Conservation (phyloP, 805 yeast genomes). For the Myxozyma geophila region DNA sequence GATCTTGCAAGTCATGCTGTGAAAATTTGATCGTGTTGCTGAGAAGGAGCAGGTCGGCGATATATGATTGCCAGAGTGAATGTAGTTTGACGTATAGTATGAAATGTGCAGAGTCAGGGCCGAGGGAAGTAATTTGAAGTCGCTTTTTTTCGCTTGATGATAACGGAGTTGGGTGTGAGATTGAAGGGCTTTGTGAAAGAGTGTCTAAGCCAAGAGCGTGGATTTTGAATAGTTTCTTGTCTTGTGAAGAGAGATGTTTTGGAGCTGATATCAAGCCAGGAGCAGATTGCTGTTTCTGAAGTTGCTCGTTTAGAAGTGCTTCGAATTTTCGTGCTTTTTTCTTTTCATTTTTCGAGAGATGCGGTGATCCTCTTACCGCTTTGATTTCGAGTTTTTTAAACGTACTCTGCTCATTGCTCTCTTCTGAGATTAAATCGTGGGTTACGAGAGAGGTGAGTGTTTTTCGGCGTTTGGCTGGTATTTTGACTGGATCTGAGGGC, state of each 20-base stretch:
- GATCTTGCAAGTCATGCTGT: conserved; percentile 13
- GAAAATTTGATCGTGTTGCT: neutral
- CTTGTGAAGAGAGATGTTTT: conserved; percentile 29
- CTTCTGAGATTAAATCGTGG: too few species aligned
- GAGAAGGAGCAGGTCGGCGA: conserved; percentile 18
- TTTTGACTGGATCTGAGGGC: neutral
- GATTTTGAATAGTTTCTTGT: conserved; percentile 17
- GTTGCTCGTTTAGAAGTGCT: neutral
- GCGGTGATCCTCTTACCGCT: too few species aligned
- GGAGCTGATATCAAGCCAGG: conserved; percentile 14
- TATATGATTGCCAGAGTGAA: conserved; percentile 30
- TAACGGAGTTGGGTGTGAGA: conserved; percentile 30
- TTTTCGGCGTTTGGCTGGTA: neutral
- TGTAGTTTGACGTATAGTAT: conserved; percentile 17
- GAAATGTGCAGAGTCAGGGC: conserved; percentile 15
- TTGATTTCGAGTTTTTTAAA: too few species aligned
- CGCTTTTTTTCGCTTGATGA: conserved; percentile 25
- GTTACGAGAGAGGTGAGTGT: too few species aligned
- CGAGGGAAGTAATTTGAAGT: conserved; percentile 8
- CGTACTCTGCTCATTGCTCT: too few species aligned
- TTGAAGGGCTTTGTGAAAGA: neutral
- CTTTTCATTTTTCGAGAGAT: too few species aligned
- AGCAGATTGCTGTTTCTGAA: neutral
- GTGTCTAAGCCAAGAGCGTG: conserved; percentile 19
- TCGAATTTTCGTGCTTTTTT: too few species aligned